Evolutionary conservation across 306 rosid genomes (phyloP).

Genomic region (Styphnolobium japonicum): DNA sequence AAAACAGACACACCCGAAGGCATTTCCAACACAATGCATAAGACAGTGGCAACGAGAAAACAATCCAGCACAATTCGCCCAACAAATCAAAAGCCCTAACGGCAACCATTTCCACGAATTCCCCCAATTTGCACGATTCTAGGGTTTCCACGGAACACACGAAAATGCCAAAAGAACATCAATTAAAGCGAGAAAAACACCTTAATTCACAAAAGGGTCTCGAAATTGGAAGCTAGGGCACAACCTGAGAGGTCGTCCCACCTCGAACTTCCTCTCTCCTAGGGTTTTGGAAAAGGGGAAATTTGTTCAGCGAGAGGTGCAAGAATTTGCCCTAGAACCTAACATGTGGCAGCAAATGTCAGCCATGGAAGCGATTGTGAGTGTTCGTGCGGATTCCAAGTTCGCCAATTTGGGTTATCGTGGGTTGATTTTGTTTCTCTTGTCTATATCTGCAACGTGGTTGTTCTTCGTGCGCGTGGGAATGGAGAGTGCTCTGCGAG

Average conservation of each 20-base stretch:
- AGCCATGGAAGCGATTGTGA: slow-evolving; percentile 47
- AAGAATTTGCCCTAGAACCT: slow-evolving; percentile 45
- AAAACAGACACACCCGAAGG: slow-evolving; percentile 22
- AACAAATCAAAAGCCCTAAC: slow-evolving; percentile 39
- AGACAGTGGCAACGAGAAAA: slow-evolving; percentile 16
- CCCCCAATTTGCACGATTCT: slow-evolving; percentile 44
- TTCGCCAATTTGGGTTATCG: slow-evolving; percentile 30
- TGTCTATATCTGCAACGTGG: slow-evolving; percentile 19
- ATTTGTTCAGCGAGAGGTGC: slow-evolving; percentile 26
- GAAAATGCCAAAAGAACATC: slow-evolving; percentile 30
- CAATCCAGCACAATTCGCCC: slow-evolving; percentile 29
- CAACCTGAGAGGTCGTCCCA: slow-evolving; percentile 29
- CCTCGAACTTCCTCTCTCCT: slow-evolving; percentile 52
- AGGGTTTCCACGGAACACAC: slow-evolving; percentile 52
- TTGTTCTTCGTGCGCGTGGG: slow-evolving; percentile 23
- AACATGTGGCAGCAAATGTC: slow-evolving; percentile 49
- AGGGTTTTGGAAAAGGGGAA: slow-evolving; percentile 65
- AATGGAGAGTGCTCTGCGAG: slow-evolving; percentile 49
- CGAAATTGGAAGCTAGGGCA: slow-evolving; percentile 49
- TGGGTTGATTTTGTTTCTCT: slow-evolving; percentile 12
- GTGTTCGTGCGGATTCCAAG: slow-evolving; percentile 21
- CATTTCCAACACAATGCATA: slow-evolving; percentile 56
- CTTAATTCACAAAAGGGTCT: slow-evolving; percentile 39
- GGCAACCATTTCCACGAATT: slow-evolving; percentile 26
- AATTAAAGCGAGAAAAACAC: slow-evolving; percentile 40